Percentiles rank a stretch among this genome's conserved stretches.
phyloP scores from a whole-genome alignment of 2,329 filamentous ascomycete genomes.

The Clarireedia paspali region DNA sequence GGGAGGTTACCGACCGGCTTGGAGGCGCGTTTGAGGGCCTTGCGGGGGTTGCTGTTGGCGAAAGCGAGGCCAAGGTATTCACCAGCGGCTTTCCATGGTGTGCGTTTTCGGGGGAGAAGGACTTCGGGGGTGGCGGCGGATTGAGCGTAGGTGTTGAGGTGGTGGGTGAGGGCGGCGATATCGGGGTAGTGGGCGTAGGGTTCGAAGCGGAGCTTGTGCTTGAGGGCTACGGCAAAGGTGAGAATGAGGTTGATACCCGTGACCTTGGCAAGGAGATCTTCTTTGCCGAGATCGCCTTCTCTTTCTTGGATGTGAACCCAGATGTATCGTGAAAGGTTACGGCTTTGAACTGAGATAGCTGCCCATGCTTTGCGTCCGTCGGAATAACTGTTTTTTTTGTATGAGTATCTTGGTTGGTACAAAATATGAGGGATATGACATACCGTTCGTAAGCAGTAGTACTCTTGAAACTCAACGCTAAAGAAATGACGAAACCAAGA shows the following conservation, averaged over 20 bases:
- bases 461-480: conserved; percentile 70
- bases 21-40: conserved; percentile 64
- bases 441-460: conserved; percentile 68
- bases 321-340: conserved; percentile 67
- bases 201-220: conserved; percentile 79
- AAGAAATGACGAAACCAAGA: conserved; percentile 73
- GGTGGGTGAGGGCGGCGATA: conserved; percentile 58
- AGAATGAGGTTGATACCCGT: conserved; percentile 64
- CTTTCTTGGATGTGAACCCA: conserved; percentile 71
- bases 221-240: conserved; percentile 69
- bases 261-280: conserved; percentile 62
- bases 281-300: conserved; percentile 48
- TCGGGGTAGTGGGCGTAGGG: conserved; percentile 73
- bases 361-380: conserved; percentile 60
- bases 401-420: not conserved
- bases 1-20: conserved; percentile 76
- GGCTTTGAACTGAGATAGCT: conserved; percentile 50
- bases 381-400: conserved; percentile 34
- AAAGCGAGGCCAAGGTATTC: conserved; percentile 72
- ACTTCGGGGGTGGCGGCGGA: conserved; percentile 37
- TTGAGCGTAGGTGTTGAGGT: conserved; percentile 69
- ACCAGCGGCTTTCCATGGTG: conserved; percentile 53
- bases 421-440: not conserved
- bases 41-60: conserved; percentile 70
- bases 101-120: conserved; percentile 15